Evolutionary conservation across 371 early-diverging fungal species (phyloP).

Genomic region (Mortierella sp.): DNA sequence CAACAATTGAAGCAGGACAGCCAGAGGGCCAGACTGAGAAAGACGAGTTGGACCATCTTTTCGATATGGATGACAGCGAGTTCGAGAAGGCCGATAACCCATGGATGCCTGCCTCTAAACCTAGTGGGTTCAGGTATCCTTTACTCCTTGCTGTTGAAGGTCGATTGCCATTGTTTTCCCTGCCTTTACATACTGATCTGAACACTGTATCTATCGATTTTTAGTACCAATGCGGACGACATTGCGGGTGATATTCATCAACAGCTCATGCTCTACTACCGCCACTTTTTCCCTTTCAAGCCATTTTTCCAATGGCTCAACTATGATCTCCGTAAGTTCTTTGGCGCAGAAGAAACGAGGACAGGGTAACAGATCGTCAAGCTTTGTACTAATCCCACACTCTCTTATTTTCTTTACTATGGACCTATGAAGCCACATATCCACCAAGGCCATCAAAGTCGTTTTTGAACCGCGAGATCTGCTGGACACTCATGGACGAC

Average conservation of each 20-base stretch:
- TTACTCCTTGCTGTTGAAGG: not conserved
- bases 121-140: not conserved
- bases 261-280: slow-evolving; percentile 82
- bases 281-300: slow-evolving; percentile 87
- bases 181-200: slow-evolving; percentile 3
- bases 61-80: slow-evolving; percentile 29
- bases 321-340: slow-evolving; percentile 74
- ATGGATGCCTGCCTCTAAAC: not conserved
- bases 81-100: slow-evolving; percentile 14
- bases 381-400: no score
- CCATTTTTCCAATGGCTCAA: slow-evolving; percentile 87
- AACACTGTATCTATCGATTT: not conserved
- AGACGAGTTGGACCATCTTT: slow-evolving; percentile 33
- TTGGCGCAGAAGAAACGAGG: no score
- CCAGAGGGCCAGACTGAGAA: not conserved
- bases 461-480: slow-evolving; percentile 94
- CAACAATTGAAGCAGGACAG: slow-evolving; percentile 36
- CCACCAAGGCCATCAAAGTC: slow-evolving; percentile 66
- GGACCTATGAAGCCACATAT: not conserved
- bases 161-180: no score
- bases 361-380: no score
- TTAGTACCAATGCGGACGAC: slow-evolving; percentile 13
- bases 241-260: slow-evolving; percentile 34
- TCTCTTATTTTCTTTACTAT: not conserved
- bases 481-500: slow-evolving; percentile 86